phyloP scores from a whole-genome alignment of 2,329 filamentous ascomycete genomes.

The Sarocladium brachiariae region DNA sequence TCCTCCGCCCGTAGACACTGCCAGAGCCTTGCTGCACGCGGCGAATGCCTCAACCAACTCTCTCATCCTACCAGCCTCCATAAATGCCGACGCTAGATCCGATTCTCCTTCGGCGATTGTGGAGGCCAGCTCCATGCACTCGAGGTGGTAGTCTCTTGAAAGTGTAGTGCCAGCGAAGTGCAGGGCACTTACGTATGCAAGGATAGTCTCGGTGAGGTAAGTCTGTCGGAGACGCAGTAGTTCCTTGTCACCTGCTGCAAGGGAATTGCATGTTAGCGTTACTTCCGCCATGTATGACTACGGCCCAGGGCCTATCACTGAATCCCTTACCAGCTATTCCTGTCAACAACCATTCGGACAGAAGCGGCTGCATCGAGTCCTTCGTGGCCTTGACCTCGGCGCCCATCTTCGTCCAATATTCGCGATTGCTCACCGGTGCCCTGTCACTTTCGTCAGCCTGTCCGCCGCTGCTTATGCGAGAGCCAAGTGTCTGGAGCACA shows the following conservation, averaged over 20 bases:
- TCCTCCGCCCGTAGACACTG: constrained; percentile 43
- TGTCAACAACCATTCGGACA: constrained; percentile 56
- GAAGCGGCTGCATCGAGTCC: constrained; percentile 51
- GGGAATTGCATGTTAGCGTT: no score
- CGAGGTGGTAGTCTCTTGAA: constrained; percentile 68
- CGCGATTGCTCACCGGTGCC: constrained; percentile 30
- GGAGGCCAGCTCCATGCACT: constrained; percentile 80
- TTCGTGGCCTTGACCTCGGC: constrained; percentile 47
- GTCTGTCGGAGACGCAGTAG: constrained; percentile 60
- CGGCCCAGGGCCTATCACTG: no score
- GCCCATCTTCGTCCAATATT: constrained; percentile 49
- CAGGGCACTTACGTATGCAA: constrained; percentile 76
- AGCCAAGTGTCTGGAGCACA: constrained; percentile 15
- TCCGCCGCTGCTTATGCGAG: constrained; percentile 19
- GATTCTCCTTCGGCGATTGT: constrained; percentile 65
- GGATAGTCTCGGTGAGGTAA: constrained; percentile 79
- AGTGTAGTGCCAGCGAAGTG: constrained; percentile 71
- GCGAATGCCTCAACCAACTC: constrained; percentile 75
- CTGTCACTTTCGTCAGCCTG: constrained; percentile 15
- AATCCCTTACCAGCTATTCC: constrained; percentile 49
- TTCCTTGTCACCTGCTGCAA: constrained; percentile 50
- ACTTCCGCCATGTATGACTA: no score
- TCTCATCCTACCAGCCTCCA: constrained; percentile 59
- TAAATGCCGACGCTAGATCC: constrained; percentile 58
- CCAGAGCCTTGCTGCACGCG: constrained; percentile 65